Base-by-base conservation (phyloP, 2,329 filamentous ascomycete species). In the Stagonosporopsis chrysanthemi region DNA sequence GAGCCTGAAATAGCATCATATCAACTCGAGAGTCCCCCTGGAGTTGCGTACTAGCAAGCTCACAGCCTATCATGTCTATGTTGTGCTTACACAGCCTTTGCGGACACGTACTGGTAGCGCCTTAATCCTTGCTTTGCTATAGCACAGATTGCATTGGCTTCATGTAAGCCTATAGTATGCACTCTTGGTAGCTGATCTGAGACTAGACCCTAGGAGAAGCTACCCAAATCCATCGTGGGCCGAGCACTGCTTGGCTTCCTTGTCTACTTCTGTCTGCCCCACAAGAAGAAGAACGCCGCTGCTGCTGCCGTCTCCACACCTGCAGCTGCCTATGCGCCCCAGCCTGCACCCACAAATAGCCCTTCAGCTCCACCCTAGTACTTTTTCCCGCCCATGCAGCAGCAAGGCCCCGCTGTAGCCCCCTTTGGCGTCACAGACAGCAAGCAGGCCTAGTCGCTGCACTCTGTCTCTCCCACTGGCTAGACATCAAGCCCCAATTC, bases 181-280 rank as follows among this genome's bases (percentile, higher is more conserved):
- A n/a, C n/a, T n/a, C n/a, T n/a, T n/a, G n/a, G n/a, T n/a, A n/a
- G n/a, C n/a, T n/a, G n/a, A n/a, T n/a, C n/a, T n/a, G n/a, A n/a
- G n/a, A n/a, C n/a, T n/a, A n/a, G n/a, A n/a, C n/a, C n/a, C n/a
- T n/a, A n/a, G n/a, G n/a, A n/a, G n/a, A n/a, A n/a, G n/a, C n/a
- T n/a, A n/a, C n/a, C n/a, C n/a, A n/a, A n/a, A n/a, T n/a, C 67
- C n/a, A 45, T 72, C 24, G 44, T 61, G 2, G 67, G 63, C 11
- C 58, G 70, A 31, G 65, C 66, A n/a, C 44, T 70, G 15, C 40
- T 70, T 24, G 63, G 58, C 6, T 26, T 58, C 9, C 31, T 61
- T 6, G 41, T 61, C 9, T 67, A 55, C 45, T 63, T 68, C 60
- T 61, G 58, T 58, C 43, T 71, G 31, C 47, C 52, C 11, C 60